phyloP scores from a whole-genome alignment of 1,284 basidiomycete genomes.

The Melampsora americana region DNA sequence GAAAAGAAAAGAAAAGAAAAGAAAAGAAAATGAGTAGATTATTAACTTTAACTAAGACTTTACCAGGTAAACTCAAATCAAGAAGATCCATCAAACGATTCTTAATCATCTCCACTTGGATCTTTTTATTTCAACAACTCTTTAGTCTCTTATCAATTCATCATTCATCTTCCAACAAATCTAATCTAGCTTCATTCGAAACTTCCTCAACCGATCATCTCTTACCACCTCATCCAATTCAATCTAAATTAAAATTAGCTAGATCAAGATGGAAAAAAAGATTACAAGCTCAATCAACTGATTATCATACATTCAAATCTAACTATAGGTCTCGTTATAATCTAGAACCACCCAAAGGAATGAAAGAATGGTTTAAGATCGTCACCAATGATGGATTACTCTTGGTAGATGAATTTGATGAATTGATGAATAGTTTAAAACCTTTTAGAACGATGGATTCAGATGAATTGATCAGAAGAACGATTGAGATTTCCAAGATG shows the following conservation, averaged over 20 bases:
- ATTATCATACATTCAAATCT: slow-evolving; percentile 28
- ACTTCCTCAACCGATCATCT: slow-evolving; percentile 8
- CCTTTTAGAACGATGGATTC: slow-evolving; percentile 40
- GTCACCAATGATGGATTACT: slow-evolving; percentile 32
- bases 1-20: too few species aligned
- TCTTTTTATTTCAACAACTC: slow-evolving; percentile 41
- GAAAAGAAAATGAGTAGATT: slow-evolving; percentile 31
- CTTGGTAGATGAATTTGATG: slow-evolving; percentile 42
- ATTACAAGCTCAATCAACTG: slow-evolving; percentile 39
- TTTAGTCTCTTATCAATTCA: slow-evolving; percentile 20
- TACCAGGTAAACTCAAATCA: slow-evolving; percentile 43
- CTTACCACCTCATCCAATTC: slow-evolving; percentile 38
- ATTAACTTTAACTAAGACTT: slow-evolving; percentile 1
- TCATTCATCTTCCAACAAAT: slow-evolving; percentile 11
- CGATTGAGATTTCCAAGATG: slow-evolving; percentile 34
- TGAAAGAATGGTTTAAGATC: slow-evolving; percentile 40
- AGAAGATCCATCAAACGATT: slow-evolving; percentile 38
- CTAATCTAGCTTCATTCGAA: slow-evolving; percentile 9
- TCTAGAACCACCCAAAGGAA: slow-evolving; percentile 36
- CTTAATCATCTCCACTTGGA: slow-evolving; percentile 36
- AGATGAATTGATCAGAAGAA: slow-evolving; percentile 31
- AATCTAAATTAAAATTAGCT: slow-evolving; percentile 19
- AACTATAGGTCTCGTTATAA: slow-evolving; percentile 30
- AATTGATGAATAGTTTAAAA: slow-evolving; percentile 32
- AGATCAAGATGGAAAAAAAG: slow-evolving; percentile 34